Evolutionary conservation across 2,329 filamentous ascomycete species (phyloP).

Genomic region (Thelonectria olida): DNA sequence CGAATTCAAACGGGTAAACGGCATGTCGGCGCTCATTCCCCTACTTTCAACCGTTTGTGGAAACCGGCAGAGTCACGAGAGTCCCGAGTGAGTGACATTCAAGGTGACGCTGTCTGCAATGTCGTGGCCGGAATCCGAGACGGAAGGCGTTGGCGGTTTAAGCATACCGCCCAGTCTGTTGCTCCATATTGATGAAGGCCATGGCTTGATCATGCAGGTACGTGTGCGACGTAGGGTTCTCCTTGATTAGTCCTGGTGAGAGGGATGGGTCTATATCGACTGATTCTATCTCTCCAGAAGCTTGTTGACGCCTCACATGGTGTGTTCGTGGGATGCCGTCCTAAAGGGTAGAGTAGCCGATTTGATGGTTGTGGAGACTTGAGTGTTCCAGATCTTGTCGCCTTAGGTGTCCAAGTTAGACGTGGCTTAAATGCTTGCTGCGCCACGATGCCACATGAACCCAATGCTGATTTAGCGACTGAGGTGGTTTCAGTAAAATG

Average conservation of each 20-base stretch:
- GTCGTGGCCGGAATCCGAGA: neutral
- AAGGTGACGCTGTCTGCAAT: neutral
- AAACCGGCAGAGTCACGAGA: neutral
- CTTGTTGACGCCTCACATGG: neutral
- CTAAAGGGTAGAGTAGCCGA: neutral
- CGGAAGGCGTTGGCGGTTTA: neutral
- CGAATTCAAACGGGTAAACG: neutral
- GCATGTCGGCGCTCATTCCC: neutral
- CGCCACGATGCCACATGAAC: conserved; percentile 1
- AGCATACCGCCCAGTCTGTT: neutral
- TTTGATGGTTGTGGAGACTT: neutral
- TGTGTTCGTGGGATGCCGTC: conserved; percentile 6
- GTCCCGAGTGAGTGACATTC: neutral
- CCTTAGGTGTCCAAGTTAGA: neutral
- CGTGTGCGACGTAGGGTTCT: neutral
- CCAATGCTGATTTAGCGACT: conserved; percentile 17
- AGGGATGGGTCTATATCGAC: neutral
- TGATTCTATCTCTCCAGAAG: neutral
- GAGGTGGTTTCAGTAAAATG: too few species aligned
- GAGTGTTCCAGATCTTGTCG: neutral
- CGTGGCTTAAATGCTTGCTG: neutral
- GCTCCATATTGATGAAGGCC: conserved; percentile 2
- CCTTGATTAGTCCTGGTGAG: neutral
- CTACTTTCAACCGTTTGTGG: neutral
- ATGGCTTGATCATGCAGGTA: neutral